phyloP scores from a whole-genome alignment of 495 filamentous ascomycete species.

The Neurospora terricola region DNA sequence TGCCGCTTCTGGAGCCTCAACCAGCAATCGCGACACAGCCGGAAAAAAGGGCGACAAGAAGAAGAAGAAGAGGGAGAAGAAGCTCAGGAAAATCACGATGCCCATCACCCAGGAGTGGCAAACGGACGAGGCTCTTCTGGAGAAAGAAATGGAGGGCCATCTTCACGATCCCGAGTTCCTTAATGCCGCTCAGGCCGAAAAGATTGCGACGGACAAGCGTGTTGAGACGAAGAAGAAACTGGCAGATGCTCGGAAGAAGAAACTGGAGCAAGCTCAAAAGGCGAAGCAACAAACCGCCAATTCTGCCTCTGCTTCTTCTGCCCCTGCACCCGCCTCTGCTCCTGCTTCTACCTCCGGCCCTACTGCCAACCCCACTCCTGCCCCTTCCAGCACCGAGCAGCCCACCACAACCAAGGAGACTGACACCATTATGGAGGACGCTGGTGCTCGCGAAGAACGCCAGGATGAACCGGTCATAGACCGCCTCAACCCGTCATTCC shows the following conservation, averaged over 20 bases:
- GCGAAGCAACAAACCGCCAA: slow-evolving; percentile 7
- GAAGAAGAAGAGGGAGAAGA: neutral
- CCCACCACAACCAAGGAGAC: neutral
- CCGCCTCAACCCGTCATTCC: neutral
- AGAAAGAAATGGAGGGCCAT: slow-evolving; percentile 41
- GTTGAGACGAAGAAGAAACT: slow-evolving; percentile 2
- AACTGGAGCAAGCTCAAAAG: slow-evolving; percentile 11
- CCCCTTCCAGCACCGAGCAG: neutral
- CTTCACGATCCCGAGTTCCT: slow-evolving; percentile 36
- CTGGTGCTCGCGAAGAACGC: neutral
- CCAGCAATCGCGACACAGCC: neutral
- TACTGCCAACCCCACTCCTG: neutral
- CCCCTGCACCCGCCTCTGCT: neutral
- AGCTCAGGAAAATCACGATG: slow-evolving; percentile 13
- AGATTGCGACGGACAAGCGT: slow-evolving; percentile 20
- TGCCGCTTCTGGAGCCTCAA: slow-evolving; percentile 1
- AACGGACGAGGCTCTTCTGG: slow-evolving; percentile 35
- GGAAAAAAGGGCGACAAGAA: neutral
- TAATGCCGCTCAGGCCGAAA: slow-evolving; percentile 22
- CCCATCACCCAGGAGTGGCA: slow-evolving; percentile 39
- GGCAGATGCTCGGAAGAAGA: slow-evolving; percentile 11
- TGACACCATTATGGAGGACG: neutral
- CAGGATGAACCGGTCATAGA: neutral
- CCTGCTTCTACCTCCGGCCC: neutral
- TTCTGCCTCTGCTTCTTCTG: neutral